Evolutionary conservation across 176 grass and related monocot species (phyloP).

Genomic region (Musa troglodytarum): DNA sequence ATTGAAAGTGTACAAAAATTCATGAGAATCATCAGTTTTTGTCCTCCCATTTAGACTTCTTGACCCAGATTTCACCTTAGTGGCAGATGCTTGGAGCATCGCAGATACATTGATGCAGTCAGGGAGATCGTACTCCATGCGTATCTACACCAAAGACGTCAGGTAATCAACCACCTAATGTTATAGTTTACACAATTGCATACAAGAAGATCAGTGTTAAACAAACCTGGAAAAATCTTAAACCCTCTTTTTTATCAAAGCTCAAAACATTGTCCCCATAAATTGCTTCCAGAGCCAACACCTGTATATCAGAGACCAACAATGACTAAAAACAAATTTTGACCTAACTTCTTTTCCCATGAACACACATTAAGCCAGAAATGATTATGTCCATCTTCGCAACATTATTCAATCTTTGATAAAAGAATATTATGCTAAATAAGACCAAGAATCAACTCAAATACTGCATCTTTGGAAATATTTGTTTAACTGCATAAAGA

Average conservation of each 20-base stretch:
- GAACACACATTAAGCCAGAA: not conserved
- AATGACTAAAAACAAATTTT: not conserved
- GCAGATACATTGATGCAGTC: conserved; percentile 35
- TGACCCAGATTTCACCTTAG: conserved; percentile 32
- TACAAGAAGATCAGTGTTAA: not conserved
- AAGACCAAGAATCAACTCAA: not conserved
- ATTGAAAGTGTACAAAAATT: conserved; percentile 32
- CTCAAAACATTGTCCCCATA: conserved; percentile 53
- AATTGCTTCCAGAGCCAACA: conserved; percentile 73
- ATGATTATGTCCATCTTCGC: not conserved
- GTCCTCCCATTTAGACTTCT: not conserved
- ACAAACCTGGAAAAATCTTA: conserved; percentile 63
- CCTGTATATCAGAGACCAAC: conserved; percentile 32
- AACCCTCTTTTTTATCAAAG: conserved; percentile 41
- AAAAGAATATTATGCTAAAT: not conserved
- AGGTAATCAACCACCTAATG: not conserved
- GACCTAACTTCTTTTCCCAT: not conserved
- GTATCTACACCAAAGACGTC: conserved; percentile 22
- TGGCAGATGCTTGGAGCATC: conserved; percentile 32
- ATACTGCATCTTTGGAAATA: too few relatives aligned
- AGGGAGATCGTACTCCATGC: conserved; percentile 36
- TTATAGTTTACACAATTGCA: not conserved
- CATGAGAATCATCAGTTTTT: conserved; percentile 7
- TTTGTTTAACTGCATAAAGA: not conserved
- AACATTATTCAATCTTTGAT: not conserved